phyloP scores from a whole-genome alignment of 2,329 filamentous ascomycete species.

The Penicillium freii region DNA sequence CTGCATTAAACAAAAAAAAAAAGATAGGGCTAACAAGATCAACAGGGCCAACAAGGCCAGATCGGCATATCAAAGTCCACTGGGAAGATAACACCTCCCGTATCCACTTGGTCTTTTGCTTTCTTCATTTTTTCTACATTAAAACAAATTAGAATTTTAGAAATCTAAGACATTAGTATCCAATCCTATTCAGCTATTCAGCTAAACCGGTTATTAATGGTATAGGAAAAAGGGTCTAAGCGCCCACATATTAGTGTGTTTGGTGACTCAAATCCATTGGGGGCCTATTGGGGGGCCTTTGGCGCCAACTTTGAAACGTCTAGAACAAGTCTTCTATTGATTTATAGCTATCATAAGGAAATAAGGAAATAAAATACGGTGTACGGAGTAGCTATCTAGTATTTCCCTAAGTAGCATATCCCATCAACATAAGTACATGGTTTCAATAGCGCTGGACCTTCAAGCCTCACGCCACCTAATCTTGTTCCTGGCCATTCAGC shows the following conservation, averaged over 20 bases:
- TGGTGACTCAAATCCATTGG: not conserved
- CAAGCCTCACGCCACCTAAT: not conserved
- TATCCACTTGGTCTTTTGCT: not conserved
- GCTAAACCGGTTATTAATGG: not conserved
- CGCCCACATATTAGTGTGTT: not conserved
- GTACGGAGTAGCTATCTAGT: not conserved
- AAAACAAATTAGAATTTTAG: not conserved
- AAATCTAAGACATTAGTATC: not conserved
- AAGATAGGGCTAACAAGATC: not conserved
- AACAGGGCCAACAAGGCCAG: not conserved
- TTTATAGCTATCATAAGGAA: not conserved
- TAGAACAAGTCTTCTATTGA: too few relatives aligned
- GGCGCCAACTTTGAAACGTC: too few relatives aligned
- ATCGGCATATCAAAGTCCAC: not conserved
- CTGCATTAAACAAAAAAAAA: not conserved
- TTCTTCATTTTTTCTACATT: not conserved
- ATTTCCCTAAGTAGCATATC: too few relatives aligned
- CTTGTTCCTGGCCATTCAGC: not conserved
- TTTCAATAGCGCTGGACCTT: not conserved
- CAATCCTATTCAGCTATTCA: not conserved
- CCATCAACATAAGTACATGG: too few relatives aligned
- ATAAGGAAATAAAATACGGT: not conserved
- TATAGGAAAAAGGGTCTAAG: not conserved
- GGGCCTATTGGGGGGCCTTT: not conserved
- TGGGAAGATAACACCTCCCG: not conserved